Percentiles rank a stretch among this genome's conserved stretches.
Conservation (phyloP, 148 eudicot genomes). For the Rhododendron griersonianum region DNA sequence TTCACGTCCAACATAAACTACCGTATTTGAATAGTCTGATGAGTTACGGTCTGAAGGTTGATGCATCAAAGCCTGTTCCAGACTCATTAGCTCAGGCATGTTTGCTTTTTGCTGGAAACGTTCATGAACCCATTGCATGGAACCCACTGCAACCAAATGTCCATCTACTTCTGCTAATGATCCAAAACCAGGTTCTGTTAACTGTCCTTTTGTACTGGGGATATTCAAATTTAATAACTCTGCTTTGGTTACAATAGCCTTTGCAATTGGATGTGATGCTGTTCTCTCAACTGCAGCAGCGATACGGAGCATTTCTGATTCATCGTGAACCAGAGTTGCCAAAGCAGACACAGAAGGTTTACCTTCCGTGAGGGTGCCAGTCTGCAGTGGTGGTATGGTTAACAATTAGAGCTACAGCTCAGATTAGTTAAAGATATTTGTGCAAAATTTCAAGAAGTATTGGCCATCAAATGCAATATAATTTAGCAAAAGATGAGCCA, state of each 20-base stretch:
- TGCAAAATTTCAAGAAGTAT: not conserved
- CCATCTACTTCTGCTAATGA: slow-evolving; percentile 93
- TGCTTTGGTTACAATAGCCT: slow-evolving; percentile 73
- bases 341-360: slow-evolving; percentile 78
- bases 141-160: slow-evolving; percentile 79
- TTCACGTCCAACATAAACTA: slow-evolving; percentile 88
- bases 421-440: not conserved
- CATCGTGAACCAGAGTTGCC: slow-evolving; percentile 43
- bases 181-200: slow-evolving; percentile 94
- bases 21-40: slow-evolving; percentile 56
- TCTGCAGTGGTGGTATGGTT: slow-evolving; percentile 35
- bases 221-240: slow-evolving; percentile 54
- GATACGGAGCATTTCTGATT: slow-evolving; percentile 65
- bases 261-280: slow-evolving; percentile 91
- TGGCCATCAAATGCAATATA: not conserved
- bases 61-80: slow-evolving; percentile 50
- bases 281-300: slow-evolving; percentile 99
- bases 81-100: slow-evolving; percentile 33
- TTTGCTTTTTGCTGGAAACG: slow-evolving; percentile 55
- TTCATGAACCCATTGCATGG: slow-evolving; percentile 70
- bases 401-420: not conserved
- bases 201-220: slow-evolving; percentile 67
- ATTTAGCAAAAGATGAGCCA: slow-evolving; percentile 13
- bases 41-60: slow-evolving; percentile 24
- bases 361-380: slow-evolving; percentile 97